A percentile compares a stretch with the other conserved stretches of the same genome.
phyloP scores from a whole-genome alignment of 1,284 basidiomycete genomes.

The Cutaneotrichosporon sp. region DNA sequence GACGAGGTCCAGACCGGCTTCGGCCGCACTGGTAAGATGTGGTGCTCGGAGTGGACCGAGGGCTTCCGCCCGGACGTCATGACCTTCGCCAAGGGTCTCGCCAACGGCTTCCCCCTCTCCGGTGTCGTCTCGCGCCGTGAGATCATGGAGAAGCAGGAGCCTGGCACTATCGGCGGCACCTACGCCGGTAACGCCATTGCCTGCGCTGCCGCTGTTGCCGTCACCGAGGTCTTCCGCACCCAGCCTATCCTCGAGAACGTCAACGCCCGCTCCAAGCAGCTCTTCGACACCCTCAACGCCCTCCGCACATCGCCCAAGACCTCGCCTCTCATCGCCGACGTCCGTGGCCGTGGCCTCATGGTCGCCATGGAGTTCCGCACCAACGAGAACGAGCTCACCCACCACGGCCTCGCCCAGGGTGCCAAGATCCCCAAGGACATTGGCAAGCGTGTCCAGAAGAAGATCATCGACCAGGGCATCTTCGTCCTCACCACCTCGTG shows the following conservation, averaged over 20 bases:
- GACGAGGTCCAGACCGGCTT: constrained; percentile 91
- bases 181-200: constrained; percentile 85
- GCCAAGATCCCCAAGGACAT: constrained; percentile 58
- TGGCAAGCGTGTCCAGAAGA: constrained; percentile 68
- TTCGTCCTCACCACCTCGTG: constrained; percentile 55
- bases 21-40: constrained; percentile 82
- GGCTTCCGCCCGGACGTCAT: constrained; percentile 82
- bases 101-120: constrained; percentile 72
- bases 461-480: constrained; percentile 77
- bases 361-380: constrained; percentile 41
- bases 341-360: constrained; percentile 51
- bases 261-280: constrained; percentile 63
- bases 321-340: constrained; percentile 49
- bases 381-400: constrained; percentile 29
- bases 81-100: constrained; percentile 72
- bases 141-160: constrained; percentile 70
- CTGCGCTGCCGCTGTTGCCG: constrained; percentile 80
- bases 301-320: constrained; percentile 50
- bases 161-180: constrained; percentile 82
- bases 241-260: constrained; percentile 78
- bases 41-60: constrained; percentile 62
- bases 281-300: constrained; percentile 59
- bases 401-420: constrained; percentile 40
- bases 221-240: constrained; percentile 68
- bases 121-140: constrained; percentile 77